Base-by-base conservation (phyloP, 805 yeast species). In the Komagataella phaffii region DNA sequence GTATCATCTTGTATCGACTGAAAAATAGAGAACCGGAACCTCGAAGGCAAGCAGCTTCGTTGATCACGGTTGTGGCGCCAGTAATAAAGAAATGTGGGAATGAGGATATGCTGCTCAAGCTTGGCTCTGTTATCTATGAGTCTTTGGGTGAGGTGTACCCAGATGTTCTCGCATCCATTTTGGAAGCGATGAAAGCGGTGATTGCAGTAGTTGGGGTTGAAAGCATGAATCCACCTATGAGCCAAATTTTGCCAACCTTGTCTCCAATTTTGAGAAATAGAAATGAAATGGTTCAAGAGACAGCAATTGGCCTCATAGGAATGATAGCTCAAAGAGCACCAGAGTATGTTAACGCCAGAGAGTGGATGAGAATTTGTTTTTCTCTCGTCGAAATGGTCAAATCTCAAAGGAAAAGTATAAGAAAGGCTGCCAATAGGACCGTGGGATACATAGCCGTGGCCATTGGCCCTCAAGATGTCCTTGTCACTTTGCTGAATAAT, bases 311-410 rank as follows among this genome's bases (percentile, higher is more conserved):
- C 47, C 69, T 91, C 17, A 83, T 93, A 23, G 96, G 96, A 2
- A 71, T 79, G 50, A 83, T 91, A 51, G 96, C 98, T 0, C 79
- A 75, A 49, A 74, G 79, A 47, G 90, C 86, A 7, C 82, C 96
- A 1, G 95, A 87, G 56, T 79, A 80, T 52, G 86, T 89, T 14
- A 81, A 89, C 44, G 95, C 96, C 2, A 80, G 88, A 55, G 99
- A 93, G 65, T 93, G 99, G 99, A 88, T 93, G 91, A 74, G 98
- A 55, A 86, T 91, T 23, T 87, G 96, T 60, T 88, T 87, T 65
- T 96, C 90, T 60, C 72, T 93, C 40, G 66, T 93, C 48, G 98
- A 93, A 57, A 81, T 91, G 81, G 73, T 93, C 53, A 88, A 88
- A 61, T 83, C 95, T 19, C 79, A 85, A 5, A 79, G 79, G 52